Percentiles rank a stretch among this genome's conserved stretches.
phyloP scores from a whole-genome alignment of 768 basidiomycete genomes.

The Lactarius indigo region DNA sequence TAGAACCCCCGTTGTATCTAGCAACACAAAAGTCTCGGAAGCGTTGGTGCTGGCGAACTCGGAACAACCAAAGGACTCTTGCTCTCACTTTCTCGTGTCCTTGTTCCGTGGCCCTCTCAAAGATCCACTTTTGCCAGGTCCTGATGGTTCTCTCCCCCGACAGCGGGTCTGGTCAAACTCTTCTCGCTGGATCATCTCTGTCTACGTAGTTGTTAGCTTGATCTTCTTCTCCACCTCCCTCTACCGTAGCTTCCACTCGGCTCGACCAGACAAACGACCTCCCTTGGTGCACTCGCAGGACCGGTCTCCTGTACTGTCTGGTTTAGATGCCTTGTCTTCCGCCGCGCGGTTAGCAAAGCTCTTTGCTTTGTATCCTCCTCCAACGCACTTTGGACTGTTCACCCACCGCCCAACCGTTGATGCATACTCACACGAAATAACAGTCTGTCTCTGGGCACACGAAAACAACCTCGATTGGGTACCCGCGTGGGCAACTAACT shows the following conservation, averaged over 20 bases:
- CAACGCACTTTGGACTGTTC: slow-evolving; percentile 25
- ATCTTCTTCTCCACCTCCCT: slow-evolving; percentile 23
- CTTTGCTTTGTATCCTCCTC: slow-evolving; percentile 28
- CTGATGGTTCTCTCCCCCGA: slow-evolving; percentile 5
- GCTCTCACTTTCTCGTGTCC: not conserved
- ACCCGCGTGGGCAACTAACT: slow-evolving; percentile 37
- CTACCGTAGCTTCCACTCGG: slow-evolving; percentile 7
- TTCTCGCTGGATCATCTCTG: slow-evolving; percentile 19
- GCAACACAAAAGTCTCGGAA: not conserved
- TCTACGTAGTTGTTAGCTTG: slow-evolving; percentile 19
- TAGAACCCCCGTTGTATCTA: not conserved
- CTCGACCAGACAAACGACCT: not conserved
- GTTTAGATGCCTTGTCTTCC: slow-evolving; percentile 7
- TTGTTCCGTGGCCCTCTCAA: not conserved
- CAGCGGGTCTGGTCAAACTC: slow-evolving; percentile 7
- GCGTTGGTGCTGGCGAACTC: not conserved
- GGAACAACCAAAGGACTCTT: not conserved
- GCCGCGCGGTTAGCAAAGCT: slow-evolving; percentile 27
- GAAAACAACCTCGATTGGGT: slow-evolving; percentile 37
- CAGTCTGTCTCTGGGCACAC: slow-evolving; percentile 51
- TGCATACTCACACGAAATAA: slow-evolving; percentile 28
- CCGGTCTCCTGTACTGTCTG: slow-evolving; percentile 2
- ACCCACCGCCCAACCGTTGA: slow-evolving; percentile 19
- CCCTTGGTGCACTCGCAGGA: not conserved
- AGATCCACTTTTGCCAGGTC: not conserved